Evolutionary conservation across 2,329 filamentous ascomycete species (phyloP).

Genomic region (Ilyonectria mors-panacis): DNA sequence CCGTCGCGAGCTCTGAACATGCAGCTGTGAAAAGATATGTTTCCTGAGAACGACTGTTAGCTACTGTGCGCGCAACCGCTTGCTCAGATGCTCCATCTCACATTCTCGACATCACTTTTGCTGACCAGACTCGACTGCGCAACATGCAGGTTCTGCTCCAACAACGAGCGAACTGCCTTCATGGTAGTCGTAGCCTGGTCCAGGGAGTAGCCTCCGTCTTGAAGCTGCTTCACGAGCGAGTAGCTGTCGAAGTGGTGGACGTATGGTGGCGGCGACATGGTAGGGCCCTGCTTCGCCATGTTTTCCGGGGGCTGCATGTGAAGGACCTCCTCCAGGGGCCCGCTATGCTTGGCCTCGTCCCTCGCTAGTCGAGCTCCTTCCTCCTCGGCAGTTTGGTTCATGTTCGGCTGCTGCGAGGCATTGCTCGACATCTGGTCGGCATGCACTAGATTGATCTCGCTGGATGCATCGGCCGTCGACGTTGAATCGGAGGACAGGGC

Average conservation of each 20-base stretch:
- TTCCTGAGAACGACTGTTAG: slow-evolving; percentile 66
- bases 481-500: slow-evolving; percentile 25
- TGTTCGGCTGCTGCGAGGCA: slow-evolving; percentile 20
- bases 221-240: slow-evolving; percentile 85
- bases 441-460: slow-evolving; percentile 8
- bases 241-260: slow-evolving; percentile 98
- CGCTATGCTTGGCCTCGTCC: slow-evolving; percentile 59
- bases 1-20: slow-evolving; percentile 90
- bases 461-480: slow-evolving; percentile 15
- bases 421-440: slow-evolving; percentile 24
- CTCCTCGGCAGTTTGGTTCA: slow-evolving; percentile 31
- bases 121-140: slow-evolving; percentile 86
- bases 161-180: slow-evolving; percentile 87
- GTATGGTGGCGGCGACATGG: slow-evolving; percentile 82
- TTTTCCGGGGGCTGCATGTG: slow-evolving; percentile 61
- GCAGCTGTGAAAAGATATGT: slow-evolving; percentile 94
- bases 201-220: slow-evolving; percentile 79
- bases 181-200: slow-evolving; percentile 87
- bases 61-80: not conserved
- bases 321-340: slow-evolving; percentile 67
- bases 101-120: slow-evolving; percentile 93
- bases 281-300: slow-evolving; percentile 68
- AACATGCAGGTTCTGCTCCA: slow-evolving; percentile 84
- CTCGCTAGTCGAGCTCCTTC: slow-evolving; percentile 50
- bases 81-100: slow-evolving; percentile 36